Evolutionary conservation across 805 yeast species (phyloP), one percentile per base, ranked within the genome.

Genomic region (Metschnikowia continentalis): DNA sequence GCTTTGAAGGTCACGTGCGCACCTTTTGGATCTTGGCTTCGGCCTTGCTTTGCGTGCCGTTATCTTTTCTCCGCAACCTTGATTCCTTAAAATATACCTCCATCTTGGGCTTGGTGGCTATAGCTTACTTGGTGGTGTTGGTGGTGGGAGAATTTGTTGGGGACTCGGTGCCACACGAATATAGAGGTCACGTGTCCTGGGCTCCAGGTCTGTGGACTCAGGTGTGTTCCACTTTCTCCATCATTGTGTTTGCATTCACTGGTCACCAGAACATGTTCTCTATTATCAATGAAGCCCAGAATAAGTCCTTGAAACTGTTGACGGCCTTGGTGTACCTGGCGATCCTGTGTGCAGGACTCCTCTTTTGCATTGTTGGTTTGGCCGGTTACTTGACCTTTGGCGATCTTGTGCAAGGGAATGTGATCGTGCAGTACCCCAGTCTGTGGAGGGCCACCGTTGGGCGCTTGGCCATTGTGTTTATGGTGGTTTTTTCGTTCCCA

Each of bases 201-300:
- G 59, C 63, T 42, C 77, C 77, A 1, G 58, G 64, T 66, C 87
- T 47, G 62, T 78, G 51, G 50, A 75, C 57, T 54, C 81, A 54
- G n/a, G 75, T 91, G 17, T 77, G 86, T 22, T 64, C 71, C 26
- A 82, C 94, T 10, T 82, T 91, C 64, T 95, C 97, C n/a, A 87
- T 91, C 55, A 84, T 90, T 58, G 92, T 92, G 13, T 91, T 92
- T 74, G 96, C 97, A 0, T 92, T 83, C 68, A 92, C 98, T 0
- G 94, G 97, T 61, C 97, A 92, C 63, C 97, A 92, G 67, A 92
- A 92, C 69, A 89, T 89, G 90, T 90, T 89, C 61, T 82, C 96
- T 1, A 80, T 91, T 49, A 80, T 90, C 49, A 92, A 91, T 61
- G 98, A 92, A 69, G 77, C 91, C 30, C 68, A 66, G 32, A 82